A percentile compares a stretch with the other conserved stretches of the same genome.
Conservation (phyloP, 2,329 filamentous ascomycete species). For the Calonectria crousiana region DNA sequence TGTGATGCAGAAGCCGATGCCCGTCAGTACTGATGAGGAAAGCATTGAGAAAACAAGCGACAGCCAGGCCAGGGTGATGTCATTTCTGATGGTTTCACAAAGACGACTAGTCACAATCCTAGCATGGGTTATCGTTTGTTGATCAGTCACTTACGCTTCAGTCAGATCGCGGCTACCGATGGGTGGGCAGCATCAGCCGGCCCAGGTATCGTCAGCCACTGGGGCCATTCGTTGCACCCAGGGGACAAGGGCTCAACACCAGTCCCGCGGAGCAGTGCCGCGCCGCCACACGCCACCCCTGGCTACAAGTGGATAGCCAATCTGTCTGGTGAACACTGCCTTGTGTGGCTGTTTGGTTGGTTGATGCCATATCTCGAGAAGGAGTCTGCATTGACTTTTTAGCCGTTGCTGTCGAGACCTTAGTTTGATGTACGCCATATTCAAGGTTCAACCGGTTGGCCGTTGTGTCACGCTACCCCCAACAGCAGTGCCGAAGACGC, state of each 20-base stretch:
- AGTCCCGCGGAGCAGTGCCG: not conserved
- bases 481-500: not conserved
- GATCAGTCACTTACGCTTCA: conserved; percentile 9
- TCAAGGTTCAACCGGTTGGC: conserved; percentile 15
- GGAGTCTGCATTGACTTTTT: conserved; percentile 6
- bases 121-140: conserved; percentile 9
- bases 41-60: not conserved
- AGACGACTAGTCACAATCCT: conserved; percentile 1
- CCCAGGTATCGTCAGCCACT: not conserved
- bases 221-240: not conserved
- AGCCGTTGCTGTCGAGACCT: conserved; percentile 13
- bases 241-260: not conserved
- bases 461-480: conserved; percentile 11
- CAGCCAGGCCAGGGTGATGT: not conserved
- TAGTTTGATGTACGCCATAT: not conserved
- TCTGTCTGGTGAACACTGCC: not conserved
- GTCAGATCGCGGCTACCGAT: conserved; percentile 12
- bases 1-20: not conserved
- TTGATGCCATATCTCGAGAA: not conserved
- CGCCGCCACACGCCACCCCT: not conserved
- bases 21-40: not conserved
- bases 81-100: conserved; percentile 14
- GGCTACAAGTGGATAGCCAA: not conserved
- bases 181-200: conserved; percentile 2
- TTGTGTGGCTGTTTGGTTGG: not conserved